phyloP scores from a whole-genome alignment of 805 yeast species.

The Pichia gijzeniarum region DNA sequence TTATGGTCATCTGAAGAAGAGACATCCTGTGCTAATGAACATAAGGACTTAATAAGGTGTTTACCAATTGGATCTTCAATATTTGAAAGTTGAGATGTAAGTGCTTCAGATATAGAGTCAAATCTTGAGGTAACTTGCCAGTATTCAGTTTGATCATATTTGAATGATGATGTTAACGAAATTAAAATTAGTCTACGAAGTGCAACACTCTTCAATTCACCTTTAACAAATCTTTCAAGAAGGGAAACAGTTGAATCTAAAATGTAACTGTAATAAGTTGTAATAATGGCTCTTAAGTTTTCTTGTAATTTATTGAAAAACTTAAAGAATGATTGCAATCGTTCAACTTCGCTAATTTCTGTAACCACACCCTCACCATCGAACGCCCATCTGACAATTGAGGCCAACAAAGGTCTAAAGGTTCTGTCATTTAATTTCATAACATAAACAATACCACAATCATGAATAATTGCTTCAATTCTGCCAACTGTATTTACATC shows the following conservation, averaged over 20 bases:
- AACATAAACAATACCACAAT: constrained; percentile 68
- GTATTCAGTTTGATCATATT: constrained; percentile 86
- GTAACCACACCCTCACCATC: constrained; percentile 63
- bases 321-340: constrained; percentile 72
- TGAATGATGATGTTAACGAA: constrained; percentile 75
- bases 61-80: constrained; percentile 74
- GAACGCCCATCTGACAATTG: constrained; percentile 86
- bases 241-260: constrained; percentile 63
- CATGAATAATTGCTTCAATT: constrained; percentile 70
- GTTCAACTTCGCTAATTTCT: constrained; percentile 42
- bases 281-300: constrained; percentile 76
- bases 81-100: constrained; percentile 58
- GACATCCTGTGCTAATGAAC: constrained; percentile 61
- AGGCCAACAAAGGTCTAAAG: constrained; percentile 87
- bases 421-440: constrained; percentile 90
- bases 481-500: constrained; percentile 72
- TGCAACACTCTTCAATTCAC: constrained; percentile 39
- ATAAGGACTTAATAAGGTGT: constrained; percentile 70
- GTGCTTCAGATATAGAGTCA: constrained; percentile 56
- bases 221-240: constrained; percentile 42
- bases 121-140: constrained; percentile 89
- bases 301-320: constrained; percentile 83
- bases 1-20: constrained; percentile 66
- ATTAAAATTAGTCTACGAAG: constrained; percentile 68
- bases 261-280: constrained; percentile 80